Conservation (phyloP, 352 stramenopile genomes). For the Pythium graminicola region DNA sequence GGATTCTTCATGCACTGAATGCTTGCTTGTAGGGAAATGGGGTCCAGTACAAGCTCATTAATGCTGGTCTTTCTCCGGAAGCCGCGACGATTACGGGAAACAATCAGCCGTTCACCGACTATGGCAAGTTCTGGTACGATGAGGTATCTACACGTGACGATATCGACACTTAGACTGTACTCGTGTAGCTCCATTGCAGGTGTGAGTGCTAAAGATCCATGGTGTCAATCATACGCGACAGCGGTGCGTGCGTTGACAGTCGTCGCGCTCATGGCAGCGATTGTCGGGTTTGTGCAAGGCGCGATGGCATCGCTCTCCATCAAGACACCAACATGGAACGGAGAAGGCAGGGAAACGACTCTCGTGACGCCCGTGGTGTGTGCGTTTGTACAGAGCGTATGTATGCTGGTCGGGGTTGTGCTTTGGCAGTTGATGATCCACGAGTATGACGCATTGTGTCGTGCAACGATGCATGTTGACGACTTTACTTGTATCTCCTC, state of each 20-base stretch:
- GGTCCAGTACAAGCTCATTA: constrained; percentile 80
- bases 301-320: constrained; percentile 43
- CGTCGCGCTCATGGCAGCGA: constrained; percentile 44
- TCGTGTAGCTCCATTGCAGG: constrained; percentile 12
- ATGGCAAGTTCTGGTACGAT: constrained; percentile 20
- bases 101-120: constrained; percentile 21
- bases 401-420: constrained; percentile 41
- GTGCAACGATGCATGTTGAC: constrained; percentile 33
- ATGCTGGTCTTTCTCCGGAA: constrained; percentile 39
- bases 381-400: constrained; percentile 38
- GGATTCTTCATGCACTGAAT: too few relatives aligned
- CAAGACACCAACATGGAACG: constrained; percentile 70
- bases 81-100: constrained; percentile 2
- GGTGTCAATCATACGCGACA: constrained; percentile 50
- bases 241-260: constrained; percentile 41
- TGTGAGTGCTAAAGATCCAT: constrained; percentile 38
- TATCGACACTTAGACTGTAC: not conserved
- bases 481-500: constrained; percentile 55
- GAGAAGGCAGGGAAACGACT: constrained; percentile 53
- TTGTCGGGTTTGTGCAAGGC: constrained; percentile 48
- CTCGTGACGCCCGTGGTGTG: constrained; percentile 47
- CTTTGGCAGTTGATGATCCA: constrained; percentile 54
- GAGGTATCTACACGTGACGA: not conserved
- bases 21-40: constrained; percentile 36
- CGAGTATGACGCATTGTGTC: constrained; percentile 41